phyloP scores from a whole-genome alignment of 495 filamentous ascomycete species.

The Durotheca rogersii region DNA sequence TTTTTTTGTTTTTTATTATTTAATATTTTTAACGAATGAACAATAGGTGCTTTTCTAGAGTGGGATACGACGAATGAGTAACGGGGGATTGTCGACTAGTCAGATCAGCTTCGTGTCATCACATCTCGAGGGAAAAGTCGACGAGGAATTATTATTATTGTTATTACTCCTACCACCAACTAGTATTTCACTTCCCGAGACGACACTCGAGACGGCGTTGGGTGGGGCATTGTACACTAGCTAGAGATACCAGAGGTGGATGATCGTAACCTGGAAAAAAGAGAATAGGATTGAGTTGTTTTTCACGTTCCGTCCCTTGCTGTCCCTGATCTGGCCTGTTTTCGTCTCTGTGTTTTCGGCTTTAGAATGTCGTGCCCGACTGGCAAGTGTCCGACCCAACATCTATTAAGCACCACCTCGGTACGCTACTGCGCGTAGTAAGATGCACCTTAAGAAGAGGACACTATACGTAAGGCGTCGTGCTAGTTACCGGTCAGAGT shows the following conservation, averaged over 20 bases:
- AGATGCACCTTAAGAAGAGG: no score
- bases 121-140: slow-evolving; percentile 15
- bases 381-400: no score
- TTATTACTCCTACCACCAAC: no score
- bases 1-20: no score
- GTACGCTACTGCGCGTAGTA: no score
- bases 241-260: slow-evolving; percentile 28
- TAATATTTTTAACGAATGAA: no score
- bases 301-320: slow-evolving; percentile 1
- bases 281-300: no score
- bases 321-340: neutral
- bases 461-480: no score
- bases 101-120: slow-evolving; percentile 18
- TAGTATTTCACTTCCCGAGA: no score
- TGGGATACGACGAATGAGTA: slow-evolving; percentile 36
- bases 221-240: slow-evolving; percentile 24
- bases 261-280: slow-evolving; percentile 20
- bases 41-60: slow-evolving; percentile 20
- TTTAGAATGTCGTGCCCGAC: no score
- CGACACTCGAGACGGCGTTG: slow-evolving; percentile 25
- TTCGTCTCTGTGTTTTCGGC: neutral
- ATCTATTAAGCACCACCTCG: no score
- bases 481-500: no score
- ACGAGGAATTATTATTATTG: slow-evolving; percentile 13
- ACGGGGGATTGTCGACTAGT: slow-evolving; percentile 22